Base-by-base conservation (phyloP, 805 yeast species). In the Saccharomycopsis sp. region DNA sequence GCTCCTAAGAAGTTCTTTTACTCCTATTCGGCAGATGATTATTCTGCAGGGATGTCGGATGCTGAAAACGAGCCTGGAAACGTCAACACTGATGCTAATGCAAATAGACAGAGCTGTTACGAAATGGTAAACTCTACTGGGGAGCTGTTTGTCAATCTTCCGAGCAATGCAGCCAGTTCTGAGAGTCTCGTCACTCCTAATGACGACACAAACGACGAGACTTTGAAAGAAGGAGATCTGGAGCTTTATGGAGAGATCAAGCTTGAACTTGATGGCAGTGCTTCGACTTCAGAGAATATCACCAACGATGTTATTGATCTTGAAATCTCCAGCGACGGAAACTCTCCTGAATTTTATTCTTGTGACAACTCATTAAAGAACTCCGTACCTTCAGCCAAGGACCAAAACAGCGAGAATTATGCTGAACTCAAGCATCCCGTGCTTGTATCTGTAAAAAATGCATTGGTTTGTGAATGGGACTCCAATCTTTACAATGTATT, bases 401-500 rank as follows among this genome's bases (percentile, higher is more conserved):
- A 44, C 53, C 25, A n/a, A 15, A 17, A 24, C 34, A 9, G 17
- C 8, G 47, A 58, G 8, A 22, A 17, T 7, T 23, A 34, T 35
- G n/a, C 42, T 29, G 42, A 24, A 23, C 62, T 44, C n/a, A 57
- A 59, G 5, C 59, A 56, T 35, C 58, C 35, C 1, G 63, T 67
- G 15, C 58, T 75, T 25, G 63, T 78, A 15, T 60, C 58, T 0
- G 66, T 64, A 29, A 73, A 70, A 35, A 75, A 68, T 52, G 78
- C 81, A 0, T 64, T 83, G 9, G 78, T 87, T 2, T 85, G 92
- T 68, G 87, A 87, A 64, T 89, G 96, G 94, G 73, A 76, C 34
- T 67, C 72, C 1, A 77, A 72, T 1, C 67, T 72, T 0, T 78
- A 78, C 65, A 76, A 78, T 47, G 74, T 75, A 3, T 83, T 82